A percentile compares a stretch with the other conserved stretches of the same genome.
These are phyloP conservation scores for Mycena epipterygia DNA, from an alignment of 768 basidiomycete genomes.

Conservation along the genomic window DNA sequence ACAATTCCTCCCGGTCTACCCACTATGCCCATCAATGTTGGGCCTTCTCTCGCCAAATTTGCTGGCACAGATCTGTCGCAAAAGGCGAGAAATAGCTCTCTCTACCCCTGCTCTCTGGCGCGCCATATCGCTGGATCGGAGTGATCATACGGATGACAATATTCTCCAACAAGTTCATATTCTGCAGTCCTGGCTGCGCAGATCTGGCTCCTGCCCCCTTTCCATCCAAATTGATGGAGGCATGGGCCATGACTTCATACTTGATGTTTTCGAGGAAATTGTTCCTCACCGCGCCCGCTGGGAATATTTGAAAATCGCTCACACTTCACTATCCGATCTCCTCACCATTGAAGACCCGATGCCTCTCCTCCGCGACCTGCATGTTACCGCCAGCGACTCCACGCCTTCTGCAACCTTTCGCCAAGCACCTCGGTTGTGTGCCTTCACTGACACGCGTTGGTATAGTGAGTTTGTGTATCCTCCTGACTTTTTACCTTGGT, in stretches of 20 bases:
- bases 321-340: not conserved
- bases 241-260: not conserved
- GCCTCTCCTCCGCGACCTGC: not conserved
- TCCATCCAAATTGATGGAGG: not conserved
- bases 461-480: not conserved
- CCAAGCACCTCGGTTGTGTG: not conserved
- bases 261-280: not conserved
- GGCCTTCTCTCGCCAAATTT: not conserved
- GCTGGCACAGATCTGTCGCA: not conserved
- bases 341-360: not conserved
- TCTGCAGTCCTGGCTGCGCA: not conserved
- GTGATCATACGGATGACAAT: no score
- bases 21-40: not conserved
- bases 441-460: not conserved
- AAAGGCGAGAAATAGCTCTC: not conserved
- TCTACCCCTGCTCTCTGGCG: slow-evolving; percentile 7
- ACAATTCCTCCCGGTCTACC: slow-evolving; percentile 9
- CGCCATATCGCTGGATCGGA: not conserved
- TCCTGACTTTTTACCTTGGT: not conserved
- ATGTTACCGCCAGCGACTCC: no score
- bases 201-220: not conserved
- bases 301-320: not conserved
- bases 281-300: not conserved
- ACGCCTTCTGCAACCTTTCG: not conserved
- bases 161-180: no score